phyloP scores from a whole-genome alignment of 2,329 filamentous ascomycete species.

The Alternaria rosae region DNA sequence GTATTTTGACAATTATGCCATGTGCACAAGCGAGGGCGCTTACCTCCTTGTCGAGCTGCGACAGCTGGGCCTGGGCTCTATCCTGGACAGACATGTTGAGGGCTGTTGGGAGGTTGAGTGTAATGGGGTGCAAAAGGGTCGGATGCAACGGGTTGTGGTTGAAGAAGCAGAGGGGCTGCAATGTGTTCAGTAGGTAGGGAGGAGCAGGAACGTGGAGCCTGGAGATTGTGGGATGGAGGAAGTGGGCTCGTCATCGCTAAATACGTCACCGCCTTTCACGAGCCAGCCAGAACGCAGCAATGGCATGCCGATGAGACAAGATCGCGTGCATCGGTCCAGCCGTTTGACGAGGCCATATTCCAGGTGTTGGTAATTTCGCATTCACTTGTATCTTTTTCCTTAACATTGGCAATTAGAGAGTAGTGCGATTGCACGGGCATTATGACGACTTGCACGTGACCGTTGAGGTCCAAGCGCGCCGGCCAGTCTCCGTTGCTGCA shows the following conservation, averaged over 20 bases:
- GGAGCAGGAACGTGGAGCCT: slow-evolving; percentile 20
- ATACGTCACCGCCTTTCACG: slow-evolving; percentile 46
- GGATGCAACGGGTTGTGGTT: slow-evolving; percentile 11
- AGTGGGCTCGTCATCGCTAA: slow-evolving; percentile 45
- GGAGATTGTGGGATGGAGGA: slow-evolving; percentile 41
- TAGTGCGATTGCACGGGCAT: slow-evolving; percentile 9
- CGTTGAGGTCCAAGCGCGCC: slow-evolving; percentile 11
- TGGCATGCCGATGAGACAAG: slow-evolving; percentile 2
- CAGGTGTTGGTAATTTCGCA: background rate
- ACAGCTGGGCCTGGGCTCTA: slow-evolving; percentile 77
- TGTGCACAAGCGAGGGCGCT: slow-evolving; percentile 42
- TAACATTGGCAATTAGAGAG: slow-evolving; percentile 11
- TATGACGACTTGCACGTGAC: slow-evolving; percentile 22
- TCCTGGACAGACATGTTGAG: slow-evolving; percentile 77
- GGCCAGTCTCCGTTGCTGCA: slow-evolving; percentile 30
- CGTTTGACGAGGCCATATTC: slow-evolving; percentile 5
- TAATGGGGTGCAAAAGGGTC: slow-evolving; percentile 3
- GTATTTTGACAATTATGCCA: slow-evolving; percentile 17
- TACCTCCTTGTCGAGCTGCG: slow-evolving; percentile 84
- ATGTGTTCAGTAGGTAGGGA: slow-evolving; percentile 27
- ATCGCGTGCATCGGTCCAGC: slow-evolving; percentile 3
- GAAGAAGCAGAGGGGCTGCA: slow-evolving; percentile 7
- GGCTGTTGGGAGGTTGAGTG: slow-evolving; percentile 13
- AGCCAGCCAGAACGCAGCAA: slow-evolving; percentile 32
- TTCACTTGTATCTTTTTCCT: background rate